Conservation (phyloP, 768 basidiomycete genomes). For the Asterophora parasitica region DNA sequence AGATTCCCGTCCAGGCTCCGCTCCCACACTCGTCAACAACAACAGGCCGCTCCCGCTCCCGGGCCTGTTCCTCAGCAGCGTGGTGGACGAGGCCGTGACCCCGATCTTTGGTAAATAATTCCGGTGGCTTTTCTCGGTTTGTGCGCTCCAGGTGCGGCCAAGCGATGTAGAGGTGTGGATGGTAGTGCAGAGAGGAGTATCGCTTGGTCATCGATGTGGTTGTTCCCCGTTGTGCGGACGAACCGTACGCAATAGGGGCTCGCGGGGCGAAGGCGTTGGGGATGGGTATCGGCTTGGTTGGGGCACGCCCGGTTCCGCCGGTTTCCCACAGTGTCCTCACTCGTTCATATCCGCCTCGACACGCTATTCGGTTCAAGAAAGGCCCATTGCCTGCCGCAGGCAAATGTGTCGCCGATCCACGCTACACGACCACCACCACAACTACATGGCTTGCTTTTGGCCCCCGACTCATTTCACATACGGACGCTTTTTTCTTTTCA, state of each 20-base stretch:
- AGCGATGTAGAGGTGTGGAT: constrained; percentile 42
- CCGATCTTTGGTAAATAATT: constrained; percentile 50
- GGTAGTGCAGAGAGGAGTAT: constrained; percentile 39
- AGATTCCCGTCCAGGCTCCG: constrained; percentile 55
- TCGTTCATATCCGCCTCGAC: constrained; percentile 19
- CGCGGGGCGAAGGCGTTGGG: constrained; percentile 15
- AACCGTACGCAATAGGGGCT: constrained; percentile 16
- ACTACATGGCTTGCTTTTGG: constrained; percentile 23
- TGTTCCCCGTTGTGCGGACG: constrained; percentile 33
- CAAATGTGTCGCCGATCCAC: constrained; percentile 20
- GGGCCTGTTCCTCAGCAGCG: constrained; percentile 45
- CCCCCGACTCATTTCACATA: constrained; percentile 38
- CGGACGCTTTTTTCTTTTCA: constrained; percentile 80
- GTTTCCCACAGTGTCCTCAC: constrained; percentile 23
- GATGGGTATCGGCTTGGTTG: constrained; percentile 28
- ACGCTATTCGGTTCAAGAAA: not conserved
- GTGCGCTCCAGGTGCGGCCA: constrained; percentile 42
- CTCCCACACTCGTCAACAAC: constrained; percentile 81
- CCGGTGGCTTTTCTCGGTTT: constrained; percentile 28
- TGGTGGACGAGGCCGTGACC: constrained; percentile 40
- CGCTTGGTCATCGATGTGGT: constrained; percentile 25
- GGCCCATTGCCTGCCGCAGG: constrained; percentile 8
- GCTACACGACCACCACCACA: constrained; percentile 22
- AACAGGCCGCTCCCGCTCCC: constrained; percentile 54
- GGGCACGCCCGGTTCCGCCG: constrained; percentile 39